phyloP scores from a whole-genome alignment of 768 basidiomycete genomes.

The Lentinula aciculospora region DNA sequence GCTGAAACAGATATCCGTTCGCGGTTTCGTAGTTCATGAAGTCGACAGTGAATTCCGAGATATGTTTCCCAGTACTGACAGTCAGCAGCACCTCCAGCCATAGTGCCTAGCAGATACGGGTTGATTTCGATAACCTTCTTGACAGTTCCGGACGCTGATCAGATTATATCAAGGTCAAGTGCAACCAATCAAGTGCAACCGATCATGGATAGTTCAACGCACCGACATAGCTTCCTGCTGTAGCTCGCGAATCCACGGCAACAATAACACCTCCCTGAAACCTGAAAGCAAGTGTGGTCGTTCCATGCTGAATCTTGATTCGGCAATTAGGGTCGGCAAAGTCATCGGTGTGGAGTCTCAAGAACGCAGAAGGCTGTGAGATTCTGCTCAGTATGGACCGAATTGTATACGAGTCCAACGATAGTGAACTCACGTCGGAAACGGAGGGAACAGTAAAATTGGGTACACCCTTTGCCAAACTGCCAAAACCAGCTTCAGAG shows the following conservation, averaged over 20 bases:
- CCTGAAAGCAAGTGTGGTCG: constrained; percentile 95
- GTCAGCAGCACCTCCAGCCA: constrained; percentile 99
- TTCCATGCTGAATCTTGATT: constrained; percentile 99
- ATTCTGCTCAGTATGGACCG: background rate
- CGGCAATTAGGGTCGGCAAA: constrained; percentile 88
- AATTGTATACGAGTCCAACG: background rate
- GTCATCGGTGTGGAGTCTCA: constrained; percentile 93
- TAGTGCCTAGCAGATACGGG: constrained; percentile 96
- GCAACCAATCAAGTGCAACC: background rate
- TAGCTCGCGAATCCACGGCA: constrained; percentile 98
- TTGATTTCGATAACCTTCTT: constrained; percentile 99
- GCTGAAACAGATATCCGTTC: constrained; percentile 99
- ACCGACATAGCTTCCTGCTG: constrained; percentile 97
- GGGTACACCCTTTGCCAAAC: constrained; percentile 63
- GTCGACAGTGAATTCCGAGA: constrained; percentile 93
- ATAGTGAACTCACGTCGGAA: constrained; percentile 57
- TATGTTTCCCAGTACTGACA: constrained; percentile 99
- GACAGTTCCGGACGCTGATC: constrained; percentile 89
- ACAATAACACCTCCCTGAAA: constrained; percentile 97
- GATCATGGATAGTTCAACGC: constrained; percentile 17
- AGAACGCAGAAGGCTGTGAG: constrained; percentile 78
- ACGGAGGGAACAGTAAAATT: constrained; percentile 69
- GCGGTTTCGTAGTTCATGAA: constrained; percentile 93
- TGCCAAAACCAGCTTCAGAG: constrained; percentile 78
- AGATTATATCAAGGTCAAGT: constrained; percentile 5